Conservation (phyloP, 495 filamentous ascomycete species). For the Neurospora sp. region DNA sequence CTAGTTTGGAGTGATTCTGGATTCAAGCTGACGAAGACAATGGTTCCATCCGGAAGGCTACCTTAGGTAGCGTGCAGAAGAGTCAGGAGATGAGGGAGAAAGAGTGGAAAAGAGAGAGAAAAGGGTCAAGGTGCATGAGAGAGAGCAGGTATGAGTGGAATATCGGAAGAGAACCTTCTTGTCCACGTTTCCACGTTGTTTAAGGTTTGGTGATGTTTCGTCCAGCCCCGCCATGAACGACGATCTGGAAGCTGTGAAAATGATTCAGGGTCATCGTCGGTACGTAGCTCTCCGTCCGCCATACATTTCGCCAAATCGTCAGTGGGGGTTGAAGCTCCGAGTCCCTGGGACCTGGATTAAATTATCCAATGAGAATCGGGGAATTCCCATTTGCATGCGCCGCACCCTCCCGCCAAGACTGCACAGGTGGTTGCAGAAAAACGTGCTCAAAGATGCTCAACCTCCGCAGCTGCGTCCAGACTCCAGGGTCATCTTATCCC, state of each 20-base stretch:
- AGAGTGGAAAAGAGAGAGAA: background rate
- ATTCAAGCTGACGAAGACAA: background rate
- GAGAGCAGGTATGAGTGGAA: background rate
- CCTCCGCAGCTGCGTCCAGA: background rate
- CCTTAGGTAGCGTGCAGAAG: background rate
- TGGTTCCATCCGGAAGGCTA: background rate
- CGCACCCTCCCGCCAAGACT: too few relatives aligned
- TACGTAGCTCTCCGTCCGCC: background rate
- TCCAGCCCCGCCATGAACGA: too few relatives aligned
- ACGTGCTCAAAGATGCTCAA: conserved; percentile 19
- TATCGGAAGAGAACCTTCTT: background rate
- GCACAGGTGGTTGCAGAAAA: background rate
- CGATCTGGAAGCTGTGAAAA: too few relatives aligned
- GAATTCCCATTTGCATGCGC: background rate
- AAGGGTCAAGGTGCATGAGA: background rate
- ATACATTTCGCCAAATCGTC: background rate
- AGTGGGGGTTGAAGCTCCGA: background rate
- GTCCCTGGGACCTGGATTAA: background rate
- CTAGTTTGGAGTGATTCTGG: background rate
- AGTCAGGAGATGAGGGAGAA: background rate
- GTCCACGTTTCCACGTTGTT: background rate
- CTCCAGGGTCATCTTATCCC: background rate
- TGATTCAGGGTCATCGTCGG: background rate
- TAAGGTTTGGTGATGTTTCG: background rate
- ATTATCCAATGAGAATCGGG: background rate